phyloP scores from a whole-genome alignment of 2,329 filamentous ascomycete genomes.

The Parafenestella ontariensis region DNA sequence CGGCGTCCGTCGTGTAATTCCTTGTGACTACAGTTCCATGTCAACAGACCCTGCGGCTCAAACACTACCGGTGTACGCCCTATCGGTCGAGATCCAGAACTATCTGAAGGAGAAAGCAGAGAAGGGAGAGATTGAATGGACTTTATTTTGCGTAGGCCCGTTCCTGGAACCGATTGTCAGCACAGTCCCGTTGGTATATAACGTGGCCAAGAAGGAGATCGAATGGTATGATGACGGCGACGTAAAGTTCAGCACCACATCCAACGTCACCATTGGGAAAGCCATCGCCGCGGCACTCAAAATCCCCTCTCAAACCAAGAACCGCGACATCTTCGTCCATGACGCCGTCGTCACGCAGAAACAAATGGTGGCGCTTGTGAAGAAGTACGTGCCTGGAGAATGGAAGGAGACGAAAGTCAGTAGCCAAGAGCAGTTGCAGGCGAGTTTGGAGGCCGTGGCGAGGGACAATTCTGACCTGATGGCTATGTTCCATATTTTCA shows the following conservation, averaged over 20 bases:
- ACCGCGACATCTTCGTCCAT: neutral
- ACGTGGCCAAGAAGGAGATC: neutral
- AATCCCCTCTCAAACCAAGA: neutral
- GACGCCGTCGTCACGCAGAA: neutral
- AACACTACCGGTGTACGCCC: neutral
- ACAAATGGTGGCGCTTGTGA: neutral
- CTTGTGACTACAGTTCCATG: neutral
- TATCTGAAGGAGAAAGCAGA: neutral
- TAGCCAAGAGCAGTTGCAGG: neutral
- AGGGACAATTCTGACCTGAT: too few species aligned
- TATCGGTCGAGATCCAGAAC: neutral
- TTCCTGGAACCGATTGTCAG: neutral
- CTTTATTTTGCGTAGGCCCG: neutral
- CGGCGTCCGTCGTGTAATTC: neutral
- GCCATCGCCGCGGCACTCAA: neutral
- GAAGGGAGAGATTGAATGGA: neutral
- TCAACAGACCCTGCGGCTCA: neutral
- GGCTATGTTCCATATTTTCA: neutral
- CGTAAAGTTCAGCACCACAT: neutral
- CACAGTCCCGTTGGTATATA: neutral
- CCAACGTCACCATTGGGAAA: neutral
- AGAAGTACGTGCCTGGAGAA: neutral
- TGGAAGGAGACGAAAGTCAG: neutral
- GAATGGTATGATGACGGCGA: neutral
- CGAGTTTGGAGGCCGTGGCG: neutral